Evolutionary conservation across 257 asterid species (phyloP), one percentile per base, ranked within the genome.

Genomic region (Jacaranda copaia): DNA sequence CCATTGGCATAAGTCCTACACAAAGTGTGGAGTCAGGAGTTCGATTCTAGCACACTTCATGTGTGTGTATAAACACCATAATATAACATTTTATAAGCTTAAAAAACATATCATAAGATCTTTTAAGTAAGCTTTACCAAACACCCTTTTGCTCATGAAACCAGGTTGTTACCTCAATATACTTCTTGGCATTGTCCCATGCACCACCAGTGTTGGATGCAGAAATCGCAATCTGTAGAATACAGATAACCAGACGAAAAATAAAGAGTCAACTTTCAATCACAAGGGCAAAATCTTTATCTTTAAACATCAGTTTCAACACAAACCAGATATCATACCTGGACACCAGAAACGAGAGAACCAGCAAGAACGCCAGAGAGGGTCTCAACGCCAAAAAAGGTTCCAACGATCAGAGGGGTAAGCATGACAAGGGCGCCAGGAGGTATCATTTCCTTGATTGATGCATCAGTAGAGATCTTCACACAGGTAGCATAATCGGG

Each of bases 341-440:
- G 98, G 55, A 93, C 98, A 73, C 98, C 98, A 36, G 98, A 93
- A 64, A 93, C 96, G 10, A 93, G 97, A 74, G 98, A 84, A 56
- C 98, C 98, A 3, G 98, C 98, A 70, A 93, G 98, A 62, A 91
- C 89, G 3, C 98, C 98, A 1, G 98, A 89, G 72, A 91, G 98
- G 67, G 97, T 91, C 88, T 93, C 98, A n/a, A 93, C 98, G 5
- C 98, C 98, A 38, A 93, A 93, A 15, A 93, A 81, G 68, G 82
- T 89, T 15, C 97, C 97, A 0, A 91, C 98, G 45, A 93, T 88
- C 53, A 93, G 87, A 46, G 98, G 98, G 2, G 97, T 93, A 52
- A 93, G 98, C 98, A 93, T 93, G 85, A 93, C 98, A 8, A 93
- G 97, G 25, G 93, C 93, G 73, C 98, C 98, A 4, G 98, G 98